Evolutionary conservation across 2,329 filamentous ascomycete genomes (phyloP).

Genomic region (Apiospora kogelbergensis): DNA sequence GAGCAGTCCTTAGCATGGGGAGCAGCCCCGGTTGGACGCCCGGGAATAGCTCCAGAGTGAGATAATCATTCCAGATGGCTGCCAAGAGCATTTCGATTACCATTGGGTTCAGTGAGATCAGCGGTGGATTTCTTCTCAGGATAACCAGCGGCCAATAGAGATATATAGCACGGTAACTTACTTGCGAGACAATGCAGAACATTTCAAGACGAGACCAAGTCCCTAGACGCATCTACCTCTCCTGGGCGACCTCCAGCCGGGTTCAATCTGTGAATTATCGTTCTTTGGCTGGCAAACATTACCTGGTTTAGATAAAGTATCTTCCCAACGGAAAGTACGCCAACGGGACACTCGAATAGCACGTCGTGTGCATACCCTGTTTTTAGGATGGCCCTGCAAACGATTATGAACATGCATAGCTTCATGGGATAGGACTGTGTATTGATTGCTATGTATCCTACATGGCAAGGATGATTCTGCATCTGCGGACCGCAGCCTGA

Average conservation of each 20-base stretch:
- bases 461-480: too few relatives aligned
- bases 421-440: too few relatives aligned
- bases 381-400: too few relatives aligned
- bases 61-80: background rate
- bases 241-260: background rate
- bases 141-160: background rate
- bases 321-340: too few relatives aligned
- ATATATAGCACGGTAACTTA: background rate
- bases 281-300: too few relatives aligned
- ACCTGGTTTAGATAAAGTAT: too few relatives aligned
- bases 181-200: background rate
- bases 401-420: too few relatives aligned
- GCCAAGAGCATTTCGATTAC: background rate
- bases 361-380: too few relatives aligned
- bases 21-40: constrained; percentile 15
- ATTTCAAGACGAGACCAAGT: background rate
- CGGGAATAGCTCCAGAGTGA: constrained; percentile 3
- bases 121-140: background rate
- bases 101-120: background rate
- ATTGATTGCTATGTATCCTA: too few relatives aligned
- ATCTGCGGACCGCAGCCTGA: too few relatives aligned
- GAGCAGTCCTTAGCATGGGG: background rate
- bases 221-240: background rate
- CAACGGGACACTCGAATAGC: too few relatives aligned
- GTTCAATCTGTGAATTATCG: too few relatives aligned